Evolutionary conservation across 2,329 filamentous ascomycete genomes (phyloP).

Genomic region (Fusarium mundagurra): DNA sequence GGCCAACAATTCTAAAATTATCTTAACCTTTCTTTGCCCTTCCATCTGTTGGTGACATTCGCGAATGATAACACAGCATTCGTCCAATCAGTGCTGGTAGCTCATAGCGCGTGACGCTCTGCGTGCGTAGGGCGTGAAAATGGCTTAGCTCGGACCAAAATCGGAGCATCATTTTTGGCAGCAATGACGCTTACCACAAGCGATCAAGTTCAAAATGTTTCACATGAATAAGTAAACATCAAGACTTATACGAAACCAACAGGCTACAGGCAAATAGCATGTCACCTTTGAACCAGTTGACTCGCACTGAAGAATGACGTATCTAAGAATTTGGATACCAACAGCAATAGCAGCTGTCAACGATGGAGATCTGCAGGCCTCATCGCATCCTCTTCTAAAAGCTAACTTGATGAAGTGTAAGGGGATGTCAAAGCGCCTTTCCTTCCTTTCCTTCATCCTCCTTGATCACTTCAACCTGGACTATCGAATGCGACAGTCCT

Average conservation of each 20-base stretch:
- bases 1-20: rapidly evolving
- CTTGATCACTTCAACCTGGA: slow-evolving; percentile 13
- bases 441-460: neutral
- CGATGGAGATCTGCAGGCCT: no score
- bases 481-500: slow-evolving; percentile 17
- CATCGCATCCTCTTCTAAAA: neutral
- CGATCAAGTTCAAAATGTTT: neutral
- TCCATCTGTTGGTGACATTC: neutral
- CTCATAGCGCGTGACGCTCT: neutral
- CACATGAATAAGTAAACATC: neutral
- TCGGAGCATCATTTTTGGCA: neutral
- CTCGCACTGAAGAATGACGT: neutral
- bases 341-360: neutral
- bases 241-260: neutral
- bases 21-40: neutral
- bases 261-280: neutral
- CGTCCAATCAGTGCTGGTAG: neutral
- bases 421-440: neutral
- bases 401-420: no score
- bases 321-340: no score
- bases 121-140: slow-evolving; percentile 16
- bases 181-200: neutral
- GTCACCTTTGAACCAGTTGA: neutral
- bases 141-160: slow-evolving; percentile 8
- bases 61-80: neutral